These are phyloP conservation scores for Metroxylon sagu DNA, from an alignment of 176 grass and related monocot genomes.

Conservation along the genomic window DNA sequence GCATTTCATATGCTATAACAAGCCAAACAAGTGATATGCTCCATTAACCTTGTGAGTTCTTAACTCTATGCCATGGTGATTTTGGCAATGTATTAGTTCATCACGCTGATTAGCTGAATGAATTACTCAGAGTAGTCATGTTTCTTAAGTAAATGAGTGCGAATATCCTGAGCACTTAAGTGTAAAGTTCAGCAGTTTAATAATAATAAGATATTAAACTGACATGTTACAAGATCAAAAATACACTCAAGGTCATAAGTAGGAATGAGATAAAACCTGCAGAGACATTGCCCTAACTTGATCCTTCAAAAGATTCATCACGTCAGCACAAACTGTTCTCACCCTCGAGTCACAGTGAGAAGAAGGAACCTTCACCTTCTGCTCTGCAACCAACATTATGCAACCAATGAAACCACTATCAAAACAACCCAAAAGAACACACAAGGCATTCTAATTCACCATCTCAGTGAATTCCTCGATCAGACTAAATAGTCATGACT, in stretches of 20 bases:
- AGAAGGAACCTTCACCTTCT: slow-evolving; percentile 83
- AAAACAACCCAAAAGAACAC: neutral
- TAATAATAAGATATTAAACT: no score
- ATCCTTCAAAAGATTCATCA: slow-evolving; percentile 64
- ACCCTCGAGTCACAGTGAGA: slow-evolving; percentile 70
- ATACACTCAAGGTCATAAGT: neutral
- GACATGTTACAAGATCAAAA: no score
- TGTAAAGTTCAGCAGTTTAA: no score
- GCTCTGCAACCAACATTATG: slow-evolving; percentile 41
- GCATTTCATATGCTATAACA: no score
- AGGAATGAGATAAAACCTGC: slow-evolving; percentile 32
- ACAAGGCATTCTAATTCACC: neutral
- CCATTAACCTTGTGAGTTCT: no score
- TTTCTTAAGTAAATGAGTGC: no score
- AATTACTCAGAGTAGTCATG: no score
- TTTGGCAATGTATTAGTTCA: no score
- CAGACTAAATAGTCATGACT: neutral
- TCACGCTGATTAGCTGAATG: no score
- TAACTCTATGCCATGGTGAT: no score
- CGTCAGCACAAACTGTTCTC: slow-evolving; percentile 50
- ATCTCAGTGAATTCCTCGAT: neutral
- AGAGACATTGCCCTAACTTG: slow-evolving; percentile 52
- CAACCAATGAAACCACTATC: slow-evolving; percentile 22
- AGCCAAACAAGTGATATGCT: no score
- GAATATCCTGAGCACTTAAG: no score